Percentiles rank a stretch among this genome's conserved stretches.
Conservation (phyloP, 192 early-diverging fungal genomes). For the Linnemannia zychae region DNA sequence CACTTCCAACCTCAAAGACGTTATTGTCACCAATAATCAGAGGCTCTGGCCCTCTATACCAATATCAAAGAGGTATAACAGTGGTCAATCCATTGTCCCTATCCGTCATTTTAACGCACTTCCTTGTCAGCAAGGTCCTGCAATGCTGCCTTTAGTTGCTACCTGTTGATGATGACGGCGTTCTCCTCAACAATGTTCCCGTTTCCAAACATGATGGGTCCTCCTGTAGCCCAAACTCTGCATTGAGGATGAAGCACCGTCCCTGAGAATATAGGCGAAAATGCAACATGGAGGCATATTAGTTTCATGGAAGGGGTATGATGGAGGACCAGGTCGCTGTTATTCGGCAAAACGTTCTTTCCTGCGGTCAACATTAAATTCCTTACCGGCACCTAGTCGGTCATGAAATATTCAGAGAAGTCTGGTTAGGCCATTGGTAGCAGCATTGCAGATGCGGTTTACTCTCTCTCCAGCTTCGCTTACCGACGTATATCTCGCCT, state of each 20-base stretch:
- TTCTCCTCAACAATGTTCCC: conserved; percentile 86
- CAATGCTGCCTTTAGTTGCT: background rate
- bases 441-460: background rate
- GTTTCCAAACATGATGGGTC: conserved; percentile 77
- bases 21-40: conserved; percentile 81
- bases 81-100: background rate
- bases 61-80: background rate
- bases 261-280: conserved; percentile 50
- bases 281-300: background rate
- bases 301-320: too few relatives aligned
- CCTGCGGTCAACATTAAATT: background rate
- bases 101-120: background rate
- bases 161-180: conserved; percentile 78
- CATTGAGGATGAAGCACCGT: conserved; percentile 83
- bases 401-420: background rate
- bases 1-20: conserved; percentile 79
- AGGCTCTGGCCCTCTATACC: conserved; percentile 57
- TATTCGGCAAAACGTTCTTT: background rate
- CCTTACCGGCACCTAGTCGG: conserved; percentile 47
- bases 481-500: conserved; percentile 67
- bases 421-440: background rate
- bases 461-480: background rate
- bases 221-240: conserved; percentile 72
- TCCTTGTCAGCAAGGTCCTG: background rate
- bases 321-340: too few relatives aligned